phyloP scores from a whole-genome alignment of 768 basidiomycete genomes.

The Mycena leptocephala region DNA sequence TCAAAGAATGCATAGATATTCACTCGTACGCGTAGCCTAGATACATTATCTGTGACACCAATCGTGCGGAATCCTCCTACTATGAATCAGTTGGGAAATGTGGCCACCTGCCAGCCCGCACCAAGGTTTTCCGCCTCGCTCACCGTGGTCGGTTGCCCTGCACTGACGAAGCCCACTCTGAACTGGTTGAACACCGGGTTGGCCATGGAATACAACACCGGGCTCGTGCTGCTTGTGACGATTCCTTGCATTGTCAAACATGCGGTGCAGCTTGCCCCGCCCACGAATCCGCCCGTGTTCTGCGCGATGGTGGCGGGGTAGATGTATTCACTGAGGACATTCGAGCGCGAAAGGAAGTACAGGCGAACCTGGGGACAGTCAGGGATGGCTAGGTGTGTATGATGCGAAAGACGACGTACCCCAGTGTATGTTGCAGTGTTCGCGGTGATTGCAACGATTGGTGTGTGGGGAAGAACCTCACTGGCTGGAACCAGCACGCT shows the following conservation, averaged over 20 bases:
- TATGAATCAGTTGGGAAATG: not conserved
- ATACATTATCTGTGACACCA: no score
- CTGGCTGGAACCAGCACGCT: not conserved
- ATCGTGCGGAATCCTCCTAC: not conserved
- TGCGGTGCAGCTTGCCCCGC: conserved; percentile 1
- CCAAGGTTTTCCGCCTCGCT: no score
- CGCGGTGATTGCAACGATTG: conserved; percentile 16
- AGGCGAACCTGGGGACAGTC: not conserved
- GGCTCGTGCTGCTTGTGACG: not conserved
- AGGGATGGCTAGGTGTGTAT: not conserved
- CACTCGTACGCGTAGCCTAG: no score
- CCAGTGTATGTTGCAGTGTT: conserved; percentile 5
- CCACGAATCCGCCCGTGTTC: not conserved
- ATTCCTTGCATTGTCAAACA: conserved; percentile 11
- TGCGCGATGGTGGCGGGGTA: no score
- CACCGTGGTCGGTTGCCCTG: no score
- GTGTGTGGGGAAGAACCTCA: conserved; percentile 16
- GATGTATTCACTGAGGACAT: conserved; percentile 21
- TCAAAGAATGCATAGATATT: no score
- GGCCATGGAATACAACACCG: conserved; percentile 17
- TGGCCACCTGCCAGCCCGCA: no score
- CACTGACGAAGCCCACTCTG: no score
- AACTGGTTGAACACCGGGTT: no score
- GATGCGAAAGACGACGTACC: conserved; percentile 1
- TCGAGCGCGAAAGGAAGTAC: conserved; percentile 1